A percentile compares a stretch with the other conserved stretches of the same genome.
phyloP scores from a whole-genome alignment of 2,329 filamentous ascomycete genomes.

The Mycosphaerella sp. region DNA sequence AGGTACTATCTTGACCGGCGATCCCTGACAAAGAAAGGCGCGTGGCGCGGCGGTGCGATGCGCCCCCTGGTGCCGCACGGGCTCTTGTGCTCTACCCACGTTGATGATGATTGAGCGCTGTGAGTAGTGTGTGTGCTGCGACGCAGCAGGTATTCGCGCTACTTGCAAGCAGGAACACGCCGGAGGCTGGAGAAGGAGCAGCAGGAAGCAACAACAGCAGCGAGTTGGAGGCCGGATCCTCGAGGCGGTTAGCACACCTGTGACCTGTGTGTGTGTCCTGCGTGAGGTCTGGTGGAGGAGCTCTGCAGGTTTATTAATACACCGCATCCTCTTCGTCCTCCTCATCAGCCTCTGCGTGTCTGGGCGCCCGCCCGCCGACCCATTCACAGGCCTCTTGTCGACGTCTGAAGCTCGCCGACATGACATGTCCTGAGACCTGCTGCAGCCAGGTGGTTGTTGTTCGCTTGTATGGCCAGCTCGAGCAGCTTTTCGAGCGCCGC shows the following conservation, averaged over 20 bases:
- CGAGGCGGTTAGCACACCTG: not conserved
- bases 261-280: not conserved
- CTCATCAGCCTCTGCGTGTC: not conserved
- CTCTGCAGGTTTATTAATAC: not conserved
- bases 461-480: not conserved
- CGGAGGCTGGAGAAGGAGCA: no score
- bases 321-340: not conserved
- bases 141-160: no score
- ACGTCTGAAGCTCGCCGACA: not conserved
- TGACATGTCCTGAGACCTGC: not conserved
- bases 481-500: no score
- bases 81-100: no score
- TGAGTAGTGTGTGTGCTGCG: no score
- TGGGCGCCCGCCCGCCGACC: not conserved
- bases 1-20: not conserved
- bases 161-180: no score
- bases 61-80: no score
- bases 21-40: not conserved
- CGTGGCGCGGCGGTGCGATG: no score
- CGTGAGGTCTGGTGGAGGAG: not conserved
- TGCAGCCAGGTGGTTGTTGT: no score
- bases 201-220: no score
- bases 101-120: no score
- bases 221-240: not conserved
- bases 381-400: no score